Evolutionary conservation across 108 stramenopile genomes (phyloP), one percentile per base, ranked within the genome.

Genomic region (Nitzschia palea): DNA sequence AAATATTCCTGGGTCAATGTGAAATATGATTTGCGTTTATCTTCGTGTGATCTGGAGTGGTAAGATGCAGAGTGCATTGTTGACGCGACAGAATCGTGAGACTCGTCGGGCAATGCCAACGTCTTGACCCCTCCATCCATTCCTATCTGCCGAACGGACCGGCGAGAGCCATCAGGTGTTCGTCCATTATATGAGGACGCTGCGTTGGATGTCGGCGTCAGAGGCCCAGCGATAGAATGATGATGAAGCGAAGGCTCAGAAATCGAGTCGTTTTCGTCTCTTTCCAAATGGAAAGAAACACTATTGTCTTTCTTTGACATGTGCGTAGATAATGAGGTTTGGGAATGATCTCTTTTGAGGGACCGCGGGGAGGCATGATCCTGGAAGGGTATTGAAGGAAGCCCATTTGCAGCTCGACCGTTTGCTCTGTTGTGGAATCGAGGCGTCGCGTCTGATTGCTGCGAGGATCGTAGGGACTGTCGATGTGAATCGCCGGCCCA

Each of bases 361-460:
- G 20, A 44, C 44, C 20, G 2, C 2, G 18, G 20, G 20, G 2
- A 3, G 14, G 31, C 20, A 8, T 40, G 37, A 60, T 60, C 47
- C 2, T 40, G 22, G 43, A 25, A 40, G 6, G 59, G 59, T n/a
- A 60, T 25, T 42, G 59, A n/a, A 1, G 59, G 59, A 43, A 40
- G 59, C 4, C 33, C 59, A 22, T 23, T 40, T 23, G 20, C 59
- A 15, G 33, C 12, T 4, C 17, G 17, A 2, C 15, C 17, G n/a
- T 22, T 17, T 3, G 30, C 33, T 9, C 17, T 56, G 33, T 60
- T 60, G 17, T 60, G 40, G 9, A 60, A 60, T 37, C 59, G 17
- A n/a, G 59, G 59, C 3, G 59, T 60, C 4, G 59, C 59, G 12
- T 60, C 59, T 37, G 59, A 42, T 26, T 60, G 37, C 20, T 40